A percentile compares a stretch with the other conserved stretches of the same genome.
Conservation (phyloP, 345 rosid species). For the Balakata baccata region DNA sequence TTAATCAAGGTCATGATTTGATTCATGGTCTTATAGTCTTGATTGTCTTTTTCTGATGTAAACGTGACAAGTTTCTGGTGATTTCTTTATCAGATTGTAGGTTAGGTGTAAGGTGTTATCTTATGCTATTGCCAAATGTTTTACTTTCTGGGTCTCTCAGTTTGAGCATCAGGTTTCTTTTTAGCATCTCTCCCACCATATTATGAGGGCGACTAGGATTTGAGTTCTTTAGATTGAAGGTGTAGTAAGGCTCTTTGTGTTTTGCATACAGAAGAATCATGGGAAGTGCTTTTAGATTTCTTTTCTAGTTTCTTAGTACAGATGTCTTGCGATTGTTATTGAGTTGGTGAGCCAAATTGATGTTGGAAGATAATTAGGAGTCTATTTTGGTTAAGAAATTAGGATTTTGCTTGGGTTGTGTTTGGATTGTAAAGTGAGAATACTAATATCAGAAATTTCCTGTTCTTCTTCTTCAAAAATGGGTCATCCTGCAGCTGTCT, state of each 20-base stretch:
- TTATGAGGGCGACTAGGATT: background rate
- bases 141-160: slow-evolving; percentile 5
- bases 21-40: background rate
- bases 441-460: background rate
- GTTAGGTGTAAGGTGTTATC: slow-evolving; percentile 26
- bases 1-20: background rate
- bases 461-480: slow-evolving; percentile 24
- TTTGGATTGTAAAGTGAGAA: slow-evolving; percentile 7
- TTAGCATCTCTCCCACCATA: background rate
- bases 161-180: slow-evolving; percentile 6
- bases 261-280: too few relatives aligned
- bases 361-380: background rate
- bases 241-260: background rate
- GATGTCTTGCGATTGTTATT: background rate
- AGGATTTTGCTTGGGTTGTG: background rate
- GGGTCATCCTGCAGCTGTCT: slow-evolving; percentile 78
- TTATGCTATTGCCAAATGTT: slow-evolving; percentile 41
- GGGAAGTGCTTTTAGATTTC: background rate
- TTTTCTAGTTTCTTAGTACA: background rate
- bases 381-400: background rate
- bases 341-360: background rate
- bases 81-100: slow-evolving; percentile 9
- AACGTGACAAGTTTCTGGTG: slow-evolving; percentile 23
- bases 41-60: slow-evolving; percentile 30
- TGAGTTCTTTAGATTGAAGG: background rate